Percentiles rank a stretch among this genome's conserved stretches.
phyloP scores from a whole-genome alignment of 495 filamentous ascomycete genomes.

The Xylaria cubensis region DNA sequence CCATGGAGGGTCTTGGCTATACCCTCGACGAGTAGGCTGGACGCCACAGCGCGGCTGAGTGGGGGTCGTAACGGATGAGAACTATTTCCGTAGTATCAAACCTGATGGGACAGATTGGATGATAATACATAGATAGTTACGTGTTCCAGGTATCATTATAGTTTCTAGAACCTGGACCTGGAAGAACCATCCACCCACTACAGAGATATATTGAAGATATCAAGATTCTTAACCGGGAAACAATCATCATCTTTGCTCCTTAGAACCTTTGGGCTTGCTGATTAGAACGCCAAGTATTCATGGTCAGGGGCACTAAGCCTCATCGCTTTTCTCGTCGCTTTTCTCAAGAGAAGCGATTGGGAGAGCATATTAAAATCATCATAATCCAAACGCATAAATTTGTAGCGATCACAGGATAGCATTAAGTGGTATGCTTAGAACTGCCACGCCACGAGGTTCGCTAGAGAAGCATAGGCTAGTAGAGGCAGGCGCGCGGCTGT shows the following conservation, averaged over 20 bases:
- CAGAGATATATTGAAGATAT: neutral
- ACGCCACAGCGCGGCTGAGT: neutral
- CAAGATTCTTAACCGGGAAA: neutral
- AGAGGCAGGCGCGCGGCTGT: constrained; percentile 16
- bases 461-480: neutral
- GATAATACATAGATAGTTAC: neutral
- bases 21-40: neutral
- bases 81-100: neutral
- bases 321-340: too few relatives aligned
- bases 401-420: neutral
- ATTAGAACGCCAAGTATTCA: neutral
- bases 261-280: neutral
- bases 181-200: neutral
- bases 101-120: neutral
- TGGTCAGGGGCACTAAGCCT: neutral
- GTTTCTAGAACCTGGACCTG: neutral
- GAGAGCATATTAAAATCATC: neutral
- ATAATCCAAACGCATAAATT: neutral
- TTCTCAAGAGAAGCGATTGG: neutral
- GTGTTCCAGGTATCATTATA: neutral
- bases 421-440: neutral
- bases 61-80: neutral
- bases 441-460: neutral
- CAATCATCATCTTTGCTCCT: neutral
- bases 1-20: neutral